Evolutionary conservation across 371 early-diverging fungal species (phyloP), one percentile per base, ranked within the genome.

Genomic region (Rhizopus delemar): DNA sequence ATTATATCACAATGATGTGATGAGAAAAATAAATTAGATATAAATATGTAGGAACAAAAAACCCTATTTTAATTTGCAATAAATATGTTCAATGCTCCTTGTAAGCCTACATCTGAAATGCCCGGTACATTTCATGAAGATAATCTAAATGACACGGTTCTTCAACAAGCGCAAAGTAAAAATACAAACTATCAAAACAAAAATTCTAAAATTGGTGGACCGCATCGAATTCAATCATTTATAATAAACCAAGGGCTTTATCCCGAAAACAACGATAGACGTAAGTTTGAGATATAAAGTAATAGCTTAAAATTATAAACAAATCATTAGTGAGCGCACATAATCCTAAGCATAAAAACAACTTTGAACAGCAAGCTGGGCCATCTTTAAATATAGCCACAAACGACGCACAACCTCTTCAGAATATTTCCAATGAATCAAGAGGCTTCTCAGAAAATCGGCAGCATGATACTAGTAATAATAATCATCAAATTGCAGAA

Each of bases 1-100:
- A 43, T 43, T 11, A 43, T n/a, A 43, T 43, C 43, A 43, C 43
- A 5, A 43, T 43, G 43, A 43, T 43, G 43, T 43, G 7, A 43
- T 13, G 5, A 5, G 7, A 11, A 36, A 36, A n/a, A n/a, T 11
- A 5, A 5, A 13, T 11, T 43, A 11, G 5, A 43, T 11, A 43
- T 43, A 43, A 6, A 43, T 5, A 13, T n/a, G 15, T 1, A 43
- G 5, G 15, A 6, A 11, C 5, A 11, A 11, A 11, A 11, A 11
- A 43, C 1, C 5, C 11, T n/a, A 13, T n/a, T 43, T 43, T 13
- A 11, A 13, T 36, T 36, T 36, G 22, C 36, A 36, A 36, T 1
- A 6, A 36, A 6, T 36, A 36, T 36, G 15, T 13, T n/a, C 43
- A 13, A 43, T n/a, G 4, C 0, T 5, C 0, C 15, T n/a, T n/a